phyloP scores from a whole-genome alignment of 306 rosid genomes.

The Glycine tomentella region DNA sequence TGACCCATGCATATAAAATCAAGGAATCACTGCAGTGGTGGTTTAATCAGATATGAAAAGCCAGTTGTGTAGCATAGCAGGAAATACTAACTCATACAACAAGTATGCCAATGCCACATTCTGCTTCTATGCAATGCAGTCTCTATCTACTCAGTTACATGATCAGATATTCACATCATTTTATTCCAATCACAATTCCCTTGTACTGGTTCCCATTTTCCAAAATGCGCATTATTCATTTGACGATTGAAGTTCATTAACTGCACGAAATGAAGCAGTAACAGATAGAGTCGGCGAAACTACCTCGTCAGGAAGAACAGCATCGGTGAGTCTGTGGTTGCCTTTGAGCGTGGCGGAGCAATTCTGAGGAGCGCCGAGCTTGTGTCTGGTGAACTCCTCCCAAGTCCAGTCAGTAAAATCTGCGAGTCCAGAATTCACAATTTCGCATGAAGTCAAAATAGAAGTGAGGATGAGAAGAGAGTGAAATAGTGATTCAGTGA shows the following conservation, averaged over 20 bases:
- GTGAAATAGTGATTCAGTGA: background rate
- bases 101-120: background rate
- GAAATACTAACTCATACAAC: background rate
- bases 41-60: background rate
- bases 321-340: constrained; percentile 67
- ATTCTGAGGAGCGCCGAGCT: constrained; percentile 88
- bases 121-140: background rate
- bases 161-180: background rate
- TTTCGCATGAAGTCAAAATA: background rate
- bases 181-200: background rate
- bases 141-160: background rate
- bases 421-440: constrained; percentile 27
- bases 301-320: constrained; percentile 68
- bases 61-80: background rate
- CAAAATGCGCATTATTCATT: background rate
- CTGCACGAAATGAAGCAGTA: background rate
- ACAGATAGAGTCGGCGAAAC: background rate
- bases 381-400: constrained; percentile 79
- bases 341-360: constrained; percentile 94
- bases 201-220: too few species aligned
- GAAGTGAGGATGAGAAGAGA: background rate
- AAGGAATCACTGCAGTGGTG: background rate
- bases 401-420: constrained; percentile 95
- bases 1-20: background rate
- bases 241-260: background rate